These are phyloP conservation scores for Cymbomonas tetramitiformis DNA, from an alignment of 139 green algal genomes.

Conservation along the genomic window DNA sequence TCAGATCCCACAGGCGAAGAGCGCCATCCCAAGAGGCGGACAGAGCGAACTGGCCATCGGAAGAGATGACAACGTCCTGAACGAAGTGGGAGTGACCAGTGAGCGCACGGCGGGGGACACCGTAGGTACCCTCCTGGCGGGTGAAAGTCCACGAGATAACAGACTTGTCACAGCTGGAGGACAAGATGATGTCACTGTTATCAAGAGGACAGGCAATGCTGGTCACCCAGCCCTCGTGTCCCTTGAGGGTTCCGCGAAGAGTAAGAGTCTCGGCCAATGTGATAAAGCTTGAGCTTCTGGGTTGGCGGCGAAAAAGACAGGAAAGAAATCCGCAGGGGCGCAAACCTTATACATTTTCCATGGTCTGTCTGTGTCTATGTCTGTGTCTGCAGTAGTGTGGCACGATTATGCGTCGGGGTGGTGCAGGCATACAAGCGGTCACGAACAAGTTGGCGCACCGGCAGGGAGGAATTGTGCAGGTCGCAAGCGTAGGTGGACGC, in stretches of 20 bases:
- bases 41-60: conserved; percentile 92
- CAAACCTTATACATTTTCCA: too few relatives aligned
- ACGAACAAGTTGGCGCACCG: too few relatives aligned
- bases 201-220: conserved; percentile 86
- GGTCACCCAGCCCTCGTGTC: conserved; percentile 61
- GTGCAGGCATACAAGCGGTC: too few relatives aligned
- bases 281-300: too few relatives aligned
- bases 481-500: too few relatives aligned
- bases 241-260: conserved; percentile 49
- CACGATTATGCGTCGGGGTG: too few relatives aligned
- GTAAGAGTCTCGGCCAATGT: too few relatives aligned
- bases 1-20: conserved; percentile 96
- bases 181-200: conserved; percentile 82
- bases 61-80: conserved; percentile 97
- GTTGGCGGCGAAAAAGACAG: too few relatives aligned
- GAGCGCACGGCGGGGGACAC: conserved; percentile 56
- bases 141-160: conserved; percentile 88
- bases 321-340: too few relatives aligned
- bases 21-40: conserved; percentile 95
- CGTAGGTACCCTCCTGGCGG: conserved; percentile 62
- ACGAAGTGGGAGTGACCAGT: conserved; percentile 85
- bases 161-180: conserved; percentile 86
- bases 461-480: too few relatives aligned
- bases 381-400: too few relatives aligned
- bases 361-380: too few relatives aligned